Conservation (phyloP, 768 basidiomycete species). For the Gyrodon lividus region DNA sequence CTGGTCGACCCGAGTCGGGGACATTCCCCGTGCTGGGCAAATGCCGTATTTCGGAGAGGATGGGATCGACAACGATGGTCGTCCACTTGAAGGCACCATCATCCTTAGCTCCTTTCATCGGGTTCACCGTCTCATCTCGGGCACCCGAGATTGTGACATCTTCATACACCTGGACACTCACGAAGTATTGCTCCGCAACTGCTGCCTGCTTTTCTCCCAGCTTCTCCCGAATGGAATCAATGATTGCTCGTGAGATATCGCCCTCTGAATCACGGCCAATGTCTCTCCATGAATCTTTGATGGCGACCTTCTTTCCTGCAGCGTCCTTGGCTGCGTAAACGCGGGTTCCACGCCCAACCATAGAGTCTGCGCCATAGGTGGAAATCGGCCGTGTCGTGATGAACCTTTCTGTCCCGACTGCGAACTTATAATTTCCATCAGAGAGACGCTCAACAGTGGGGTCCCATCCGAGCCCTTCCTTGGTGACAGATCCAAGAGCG, state of each 20-base stretch:
- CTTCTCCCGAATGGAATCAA: neutral
- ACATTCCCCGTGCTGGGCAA: neutral
- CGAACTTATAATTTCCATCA: neutral
- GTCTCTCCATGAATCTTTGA: slow-evolving; percentile 14
- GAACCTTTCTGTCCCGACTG: neutral
- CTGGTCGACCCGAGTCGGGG: too few relatives aligned
- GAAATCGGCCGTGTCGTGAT: slow-evolving; percentile 1
- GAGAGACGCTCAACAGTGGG: neutral
- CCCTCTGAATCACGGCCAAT: neutral
- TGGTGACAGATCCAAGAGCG: neutral
- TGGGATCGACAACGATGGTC: neutral
- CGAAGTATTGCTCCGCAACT: neutral
- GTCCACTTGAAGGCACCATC: neutral
- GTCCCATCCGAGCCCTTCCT: slow-evolving; percentile 11
- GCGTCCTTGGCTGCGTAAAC: slow-evolving; percentile 7
- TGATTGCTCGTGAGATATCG: neutral
- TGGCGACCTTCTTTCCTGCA: neutral
- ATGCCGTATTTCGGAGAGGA: neutral
- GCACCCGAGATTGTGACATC: neutral
- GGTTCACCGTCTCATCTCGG: neutral
- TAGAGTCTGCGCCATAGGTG: neutral
- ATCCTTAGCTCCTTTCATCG: neutral
- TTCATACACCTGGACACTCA: neutral
- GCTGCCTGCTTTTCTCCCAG: neutral
- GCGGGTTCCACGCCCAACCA: neutral